phyloP scores from a whole-genome alignment of 441 rosid genomes.

The Bocquillonia castaneifolia region DNA sequence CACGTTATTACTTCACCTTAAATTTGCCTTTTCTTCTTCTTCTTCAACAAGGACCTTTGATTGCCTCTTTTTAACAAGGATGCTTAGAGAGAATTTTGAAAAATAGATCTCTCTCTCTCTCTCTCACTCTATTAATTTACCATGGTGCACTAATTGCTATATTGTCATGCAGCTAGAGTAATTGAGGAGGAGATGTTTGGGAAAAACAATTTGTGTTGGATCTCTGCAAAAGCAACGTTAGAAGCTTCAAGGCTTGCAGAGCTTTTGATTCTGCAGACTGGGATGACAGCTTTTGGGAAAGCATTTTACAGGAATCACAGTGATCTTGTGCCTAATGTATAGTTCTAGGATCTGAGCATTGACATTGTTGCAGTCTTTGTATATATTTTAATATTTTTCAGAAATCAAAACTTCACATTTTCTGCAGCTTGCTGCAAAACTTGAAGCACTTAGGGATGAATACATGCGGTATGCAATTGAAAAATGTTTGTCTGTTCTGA shows the following conservation, averaged over 20 bases:
- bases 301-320: conserved; percentile 76
- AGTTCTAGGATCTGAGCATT: conserved; percentile 11
- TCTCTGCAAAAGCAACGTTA: conserved; percentile 81
- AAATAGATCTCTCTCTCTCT: neutral
- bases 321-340: conserved; percentile 88
- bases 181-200: conserved; percentile 97
- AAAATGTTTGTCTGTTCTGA: conserved; percentile 70
- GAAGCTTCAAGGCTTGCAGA: conserved; percentile 91
- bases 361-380: conserved; percentile 1
- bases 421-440: conserved; percentile 79
- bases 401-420: conserved; percentile 19
- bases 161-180: conserved; percentile 64
- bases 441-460: conserved; percentile 91
- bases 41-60: neutral
- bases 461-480: conserved; percentile 77
- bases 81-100: neutral
- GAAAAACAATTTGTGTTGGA: conserved; percentile 78
- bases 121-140: conserved; percentile 4
- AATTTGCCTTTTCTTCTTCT: neutral
- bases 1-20: too few relatives aligned
- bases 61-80: neutral
- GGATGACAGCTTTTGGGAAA: conserved; percentile 97
- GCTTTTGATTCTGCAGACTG: conserved; percentile 81
- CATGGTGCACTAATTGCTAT: conserved; percentile 24
- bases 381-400: neutral